Evolutionary conservation across 495 filamentous ascomycete species (phyloP), one percentile per base, ranked within the genome.

Genomic region (Annulohypoxylon nitens): DNA sequence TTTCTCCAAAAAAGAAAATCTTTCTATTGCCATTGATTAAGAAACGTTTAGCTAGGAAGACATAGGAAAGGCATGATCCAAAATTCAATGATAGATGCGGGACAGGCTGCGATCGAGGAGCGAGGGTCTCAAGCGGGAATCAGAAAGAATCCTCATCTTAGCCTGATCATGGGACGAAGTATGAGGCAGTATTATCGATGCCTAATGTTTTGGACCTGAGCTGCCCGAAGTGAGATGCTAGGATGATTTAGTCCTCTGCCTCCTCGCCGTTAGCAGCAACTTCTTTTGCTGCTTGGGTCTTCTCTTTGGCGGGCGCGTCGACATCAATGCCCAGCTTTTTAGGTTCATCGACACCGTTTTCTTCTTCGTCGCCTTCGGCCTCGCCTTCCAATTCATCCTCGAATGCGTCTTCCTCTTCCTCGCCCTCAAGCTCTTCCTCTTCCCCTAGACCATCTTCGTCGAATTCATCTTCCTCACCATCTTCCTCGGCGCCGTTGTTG

Each of bases 261-360:
- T 75, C 72, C 3, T 70, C 62, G 14, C 72, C 72, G 51, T 75
- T 71, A 26, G 69, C 48, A 54, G 64, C 64, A 50, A 75, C 55
- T 61, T 50, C 57, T 25, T 43, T 67, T 34, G 69, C 64, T 47
- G 67, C 74, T 66, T 83, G 79, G 50, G 64, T 75, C 71, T 81
- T 81, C 9, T 62, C 80, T 70, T 82, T 83, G 26, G 69, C 43
- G 9, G 83, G 76, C 11, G 69, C 58, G 10, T 81, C 79, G 30
- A 78, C 74, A 9, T 77, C 79, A 34, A 78, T 77, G 1, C 76
- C 78, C 7, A 80, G 74, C 75, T 83, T 83, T 48, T 73, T 73
- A 18, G 81, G 74, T 25, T 73, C 71, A 11, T 78, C 76, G 6
- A 75, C 78, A 23, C 69, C 79, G 14, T 75, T 75, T 37, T 70